Percentiles rank a stretch among this genome's conserved stretches.
phyloP scores from a whole-genome alignment of 2,329 filamentous ascomycete species.

The Helicocarpus griseus region DNA sequence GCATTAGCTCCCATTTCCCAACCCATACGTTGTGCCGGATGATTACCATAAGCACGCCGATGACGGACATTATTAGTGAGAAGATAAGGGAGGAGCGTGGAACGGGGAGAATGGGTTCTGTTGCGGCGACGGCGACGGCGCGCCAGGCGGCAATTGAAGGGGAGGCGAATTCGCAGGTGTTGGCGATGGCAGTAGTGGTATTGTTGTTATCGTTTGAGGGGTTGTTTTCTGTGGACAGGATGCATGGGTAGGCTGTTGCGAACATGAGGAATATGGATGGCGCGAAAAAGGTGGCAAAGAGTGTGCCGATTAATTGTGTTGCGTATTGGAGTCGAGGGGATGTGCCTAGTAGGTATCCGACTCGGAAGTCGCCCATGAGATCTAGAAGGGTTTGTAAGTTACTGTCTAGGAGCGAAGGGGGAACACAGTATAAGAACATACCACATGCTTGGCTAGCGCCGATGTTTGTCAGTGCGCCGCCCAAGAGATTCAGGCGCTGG shows the following conservation, averaged over 20 bases:
- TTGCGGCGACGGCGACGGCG: constrained; percentile 55
- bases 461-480: constrained; percentile 31
- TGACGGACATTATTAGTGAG: constrained; percentile 43
- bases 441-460: constrained; percentile 9
- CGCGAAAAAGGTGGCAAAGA: constrained; percentile 57
- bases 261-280: constrained; percentile 60
- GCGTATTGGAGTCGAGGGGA: constrained; percentile 57
- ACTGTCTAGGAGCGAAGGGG: constrained; percentile 29
- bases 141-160: constrained; percentile 58
- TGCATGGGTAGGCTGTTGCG: constrained; percentile 59
- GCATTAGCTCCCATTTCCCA: constrained; percentile 5
- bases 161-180: constrained; percentile 47
- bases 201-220: neutral
- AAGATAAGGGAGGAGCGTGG: constrained; percentile 41
- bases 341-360: constrained; percentile 57
- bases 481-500: constrained; percentile 57
- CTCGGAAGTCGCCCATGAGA: constrained; percentile 55
- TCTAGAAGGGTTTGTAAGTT: constrained; percentile 33
- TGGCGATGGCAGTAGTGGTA: neutral
- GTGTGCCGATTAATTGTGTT: constrained; percentile 52
- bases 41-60: constrained; percentile 3
- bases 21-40: constrained; percentile 6
- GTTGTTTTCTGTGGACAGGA: constrained; percentile 34
- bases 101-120: constrained; percentile 46
- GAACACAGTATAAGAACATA: neutral